phyloP scores from a whole-genome alignment of 106 monocot species.

The Platanthera guangdongensis region DNA sequence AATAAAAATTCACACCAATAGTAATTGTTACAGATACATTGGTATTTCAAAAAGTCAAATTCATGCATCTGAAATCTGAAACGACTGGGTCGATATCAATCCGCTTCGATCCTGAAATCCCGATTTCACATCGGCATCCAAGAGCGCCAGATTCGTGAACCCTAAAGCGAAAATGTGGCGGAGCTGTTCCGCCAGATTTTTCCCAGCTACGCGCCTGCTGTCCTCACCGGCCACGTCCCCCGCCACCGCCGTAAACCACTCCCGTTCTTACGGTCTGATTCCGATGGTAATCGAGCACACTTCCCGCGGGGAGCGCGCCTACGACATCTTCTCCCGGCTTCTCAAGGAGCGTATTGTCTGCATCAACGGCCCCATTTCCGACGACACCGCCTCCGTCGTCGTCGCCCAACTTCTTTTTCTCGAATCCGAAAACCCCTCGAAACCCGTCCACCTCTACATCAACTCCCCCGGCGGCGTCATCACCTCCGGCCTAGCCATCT shows the following conservation, averaged over 20 bases:
- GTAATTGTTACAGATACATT: too few species aligned
- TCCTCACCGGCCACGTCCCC: background rate
- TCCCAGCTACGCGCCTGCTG: background rate
- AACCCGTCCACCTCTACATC: constrained; percentile 79
- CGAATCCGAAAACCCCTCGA: constrained; percentile 89
- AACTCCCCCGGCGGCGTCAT: constrained; percentile 94
- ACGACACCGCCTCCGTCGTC: constrained; percentile 73
- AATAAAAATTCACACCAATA: too few species aligned
- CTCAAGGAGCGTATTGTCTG: constrained; percentile 91
- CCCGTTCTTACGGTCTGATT: constrained; percentile 50
- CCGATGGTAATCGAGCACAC: constrained; percentile 99
- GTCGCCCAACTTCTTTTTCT: constrained; percentile 94
- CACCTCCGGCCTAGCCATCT: constrained; percentile 85
- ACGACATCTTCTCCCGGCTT: constrained; percentile 96
- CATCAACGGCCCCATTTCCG: constrained; percentile 76
- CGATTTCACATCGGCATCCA: too few species aligned
- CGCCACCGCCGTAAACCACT: background rate
- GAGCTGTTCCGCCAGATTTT: background rate
- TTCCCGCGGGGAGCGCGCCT: constrained; percentile 90
- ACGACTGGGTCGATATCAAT: too few species aligned
- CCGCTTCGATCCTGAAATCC: too few species aligned
- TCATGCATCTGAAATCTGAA: too few species aligned
- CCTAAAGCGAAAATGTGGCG: background rate
- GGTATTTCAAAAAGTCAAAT: too few species aligned
- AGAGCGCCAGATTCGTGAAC: too few species aligned